phyloP scores from a whole-genome alignment of 2,329 filamentous ascomycete species.

The Hirsutella minnesotensis region DNA sequence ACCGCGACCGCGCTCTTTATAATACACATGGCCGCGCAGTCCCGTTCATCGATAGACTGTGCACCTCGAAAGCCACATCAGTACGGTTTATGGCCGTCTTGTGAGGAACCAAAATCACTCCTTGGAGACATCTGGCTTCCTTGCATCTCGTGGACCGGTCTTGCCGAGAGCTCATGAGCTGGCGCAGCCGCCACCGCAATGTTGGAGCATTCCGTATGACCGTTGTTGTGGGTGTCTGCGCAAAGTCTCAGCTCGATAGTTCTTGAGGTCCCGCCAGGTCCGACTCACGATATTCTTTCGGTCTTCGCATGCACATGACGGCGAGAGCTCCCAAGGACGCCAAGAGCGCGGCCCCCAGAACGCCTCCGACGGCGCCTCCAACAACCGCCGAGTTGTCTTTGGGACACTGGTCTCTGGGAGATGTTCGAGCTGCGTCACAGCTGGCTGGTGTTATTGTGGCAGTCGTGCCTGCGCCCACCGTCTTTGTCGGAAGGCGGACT shows the following conservation, averaged over 20 bases:
- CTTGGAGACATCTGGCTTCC: neutral
- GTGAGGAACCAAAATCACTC: neutral
- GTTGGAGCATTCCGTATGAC: neutral
- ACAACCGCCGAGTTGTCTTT: slow-evolving; percentile 10
- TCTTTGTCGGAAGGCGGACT: neutral
- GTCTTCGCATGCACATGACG: slow-evolving; percentile 4
- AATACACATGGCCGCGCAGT: neutral
- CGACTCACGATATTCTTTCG: neutral
- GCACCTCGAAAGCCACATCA: neutral
- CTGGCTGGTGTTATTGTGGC: neutral
- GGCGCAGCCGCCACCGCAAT: neutral
- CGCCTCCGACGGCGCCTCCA: slow-evolving; percentile 10
- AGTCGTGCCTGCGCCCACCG: neutral
- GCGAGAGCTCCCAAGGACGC: slow-evolving; percentile 9
- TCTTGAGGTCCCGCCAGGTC: too few species aligned
- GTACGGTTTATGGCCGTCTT: neutral
- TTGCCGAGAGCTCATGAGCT: neutral
- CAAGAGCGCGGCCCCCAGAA: slow-evolving; percentile 10
- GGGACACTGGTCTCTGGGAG: slow-evolving; percentile 5
- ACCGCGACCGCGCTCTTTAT: too few species aligned
- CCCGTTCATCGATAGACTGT: neutral
- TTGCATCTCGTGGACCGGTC: neutral
- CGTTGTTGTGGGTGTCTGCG: neutral
- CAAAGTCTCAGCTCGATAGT: neutral
- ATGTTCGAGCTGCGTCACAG: neutral